Evolutionary conservation across 208 protist genomes (phyloP), one percentile per base, ranked within the genome.

Genomic region (Vickermania ingenoplastis): DNA sequence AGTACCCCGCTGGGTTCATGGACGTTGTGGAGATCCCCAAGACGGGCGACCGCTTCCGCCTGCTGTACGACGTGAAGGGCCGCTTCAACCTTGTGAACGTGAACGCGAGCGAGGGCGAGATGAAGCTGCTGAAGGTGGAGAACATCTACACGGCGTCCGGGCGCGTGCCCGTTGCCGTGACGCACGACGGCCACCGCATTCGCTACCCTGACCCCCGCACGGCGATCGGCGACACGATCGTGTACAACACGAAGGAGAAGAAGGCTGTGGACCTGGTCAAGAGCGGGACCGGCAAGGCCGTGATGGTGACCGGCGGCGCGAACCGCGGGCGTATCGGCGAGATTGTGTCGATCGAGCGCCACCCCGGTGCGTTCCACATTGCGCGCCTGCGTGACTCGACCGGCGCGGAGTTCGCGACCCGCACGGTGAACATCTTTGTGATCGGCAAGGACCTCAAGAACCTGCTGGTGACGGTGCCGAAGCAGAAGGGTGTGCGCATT

Each of bases 21-120:
- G 97, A 93, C 69, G 97, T 99, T 49, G 73, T 99, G 50, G 73
- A 89, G 66, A 97, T 99, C 69, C 92, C 97, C 31, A 97, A 98
- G 86, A 98, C 97, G 57, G 89, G 97, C 59, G 98, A 99, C 63
- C 81, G 81, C 85, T 99, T 99, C 92, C 94, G 99, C 73, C 69
- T 99, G 28, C 56, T 99, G 31, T 99, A 99, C 83, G 98, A 99
- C 81, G 89, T 91, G 61, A 99, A 99, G 89, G 98, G 98, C 64
- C 86, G 98, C 71, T 99, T 99, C 87, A 69, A 80, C 1, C 55
- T 99, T 24, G 92, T 99, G 85, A 89, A 86, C 64, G 97, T 99
- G 77, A 85, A 73, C 48, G 73, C 82, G 56, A 85, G 96, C 48
- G 97, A 99, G 78, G 83, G 93, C 60, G 61, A 78, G 51, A 98